Evolutionary conservation across 495 filamentous ascomycete species (phyloP).

Genomic region (Achaetomiella virescens): DNA sequence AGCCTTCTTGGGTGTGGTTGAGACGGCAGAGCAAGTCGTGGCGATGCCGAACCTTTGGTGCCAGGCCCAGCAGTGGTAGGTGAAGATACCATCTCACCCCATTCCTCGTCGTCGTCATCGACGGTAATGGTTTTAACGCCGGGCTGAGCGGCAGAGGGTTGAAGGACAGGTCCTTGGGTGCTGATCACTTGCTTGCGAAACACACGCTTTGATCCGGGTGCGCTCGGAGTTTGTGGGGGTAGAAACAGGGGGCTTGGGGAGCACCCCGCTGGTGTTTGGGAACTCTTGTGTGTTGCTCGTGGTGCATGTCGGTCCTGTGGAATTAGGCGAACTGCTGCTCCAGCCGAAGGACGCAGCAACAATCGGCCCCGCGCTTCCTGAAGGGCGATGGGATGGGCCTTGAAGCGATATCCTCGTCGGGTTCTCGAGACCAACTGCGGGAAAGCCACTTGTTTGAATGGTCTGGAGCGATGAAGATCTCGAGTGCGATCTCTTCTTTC

Average conservation of each 20-base stretch:
- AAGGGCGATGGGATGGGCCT: conserved; percentile 13
- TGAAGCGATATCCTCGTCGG: conserved; percentile 8
- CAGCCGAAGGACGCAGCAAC: conserved; percentile 36
- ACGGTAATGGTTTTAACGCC: background rate
- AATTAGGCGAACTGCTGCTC: conserved; percentile 22
- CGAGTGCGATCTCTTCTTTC: conserved; percentile 23
- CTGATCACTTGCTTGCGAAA: background rate
- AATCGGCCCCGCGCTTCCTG: conserved; percentile 15
- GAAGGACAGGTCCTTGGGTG: background rate
- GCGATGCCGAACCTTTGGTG: conserved; percentile 2
- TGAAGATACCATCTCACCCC: conserved; percentile 52
- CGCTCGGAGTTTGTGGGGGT: background rate
- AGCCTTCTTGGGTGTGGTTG: background rate
- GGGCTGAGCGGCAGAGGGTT: background rate
- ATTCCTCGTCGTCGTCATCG: conserved; percentile 45
- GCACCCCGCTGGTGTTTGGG: background rate
- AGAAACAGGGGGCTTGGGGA: background rate
- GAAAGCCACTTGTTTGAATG: background rate
- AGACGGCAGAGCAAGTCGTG: background rate
- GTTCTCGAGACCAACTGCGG: background rate
- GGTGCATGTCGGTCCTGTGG: background rate
- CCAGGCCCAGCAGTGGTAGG: conserved; percentile 25
- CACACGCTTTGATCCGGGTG: background rate
- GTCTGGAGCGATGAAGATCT: conserved; percentile 22
- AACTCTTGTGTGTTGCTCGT: background rate